A percentile compares a stretch with the other conserved stretches of the same genome.
Conservation (phyloP, 2,329 filamentous ascomycete species). For the Ophiostoma perfectum region DNA sequence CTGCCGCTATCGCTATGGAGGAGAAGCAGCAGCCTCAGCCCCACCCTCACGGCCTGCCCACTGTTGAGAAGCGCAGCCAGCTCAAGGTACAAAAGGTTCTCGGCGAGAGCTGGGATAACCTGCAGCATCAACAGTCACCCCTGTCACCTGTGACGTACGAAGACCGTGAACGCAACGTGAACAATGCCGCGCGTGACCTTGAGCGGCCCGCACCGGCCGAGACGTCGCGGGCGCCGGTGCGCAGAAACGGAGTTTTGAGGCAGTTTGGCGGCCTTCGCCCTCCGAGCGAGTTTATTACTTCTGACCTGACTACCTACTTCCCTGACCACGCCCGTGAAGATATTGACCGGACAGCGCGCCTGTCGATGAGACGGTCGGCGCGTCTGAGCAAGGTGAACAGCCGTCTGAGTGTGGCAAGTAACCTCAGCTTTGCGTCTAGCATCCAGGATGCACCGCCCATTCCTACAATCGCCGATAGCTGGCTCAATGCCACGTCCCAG, state of each 20-base stretch:
- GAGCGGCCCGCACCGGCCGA: constrained; percentile 51
- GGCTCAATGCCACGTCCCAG: constrained; percentile 63
- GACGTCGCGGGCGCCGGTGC: constrained; percentile 39
- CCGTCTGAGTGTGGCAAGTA: constrained; percentile 89
- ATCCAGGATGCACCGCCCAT: constrained; percentile 90
- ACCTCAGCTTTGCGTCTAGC: constrained; percentile 85
- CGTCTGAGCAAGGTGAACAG: constrained; percentile 89
- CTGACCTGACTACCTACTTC: constrained; percentile 94
- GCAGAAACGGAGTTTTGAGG: constrained; percentile 55
- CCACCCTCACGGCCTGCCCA: constrained; percentile 35
- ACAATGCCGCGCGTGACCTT: constrained; percentile 53
- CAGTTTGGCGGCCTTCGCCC: constrained; percentile 89
- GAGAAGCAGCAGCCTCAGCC: constrained; percentile 57
- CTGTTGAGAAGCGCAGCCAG: constrained; percentile 69
- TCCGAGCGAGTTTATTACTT: constrained; percentile 94
- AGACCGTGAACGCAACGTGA: constrained; percentile 63
- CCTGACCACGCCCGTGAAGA: constrained; percentile 90
- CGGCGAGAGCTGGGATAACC: constrained; percentile 78
- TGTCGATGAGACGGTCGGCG: constrained; percentile 85
- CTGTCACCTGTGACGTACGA: constrained; percentile 73
- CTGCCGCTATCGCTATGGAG: constrained; percentile 82
- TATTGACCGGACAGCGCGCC: constrained; percentile 89
- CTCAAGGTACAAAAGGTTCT: constrained; percentile 84
- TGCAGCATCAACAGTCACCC: constrained; percentile 61
- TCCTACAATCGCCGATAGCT: constrained; percentile 89